Base-by-base conservation (phyloP, 441 rosid species). In the Populus hybrid region DNA sequence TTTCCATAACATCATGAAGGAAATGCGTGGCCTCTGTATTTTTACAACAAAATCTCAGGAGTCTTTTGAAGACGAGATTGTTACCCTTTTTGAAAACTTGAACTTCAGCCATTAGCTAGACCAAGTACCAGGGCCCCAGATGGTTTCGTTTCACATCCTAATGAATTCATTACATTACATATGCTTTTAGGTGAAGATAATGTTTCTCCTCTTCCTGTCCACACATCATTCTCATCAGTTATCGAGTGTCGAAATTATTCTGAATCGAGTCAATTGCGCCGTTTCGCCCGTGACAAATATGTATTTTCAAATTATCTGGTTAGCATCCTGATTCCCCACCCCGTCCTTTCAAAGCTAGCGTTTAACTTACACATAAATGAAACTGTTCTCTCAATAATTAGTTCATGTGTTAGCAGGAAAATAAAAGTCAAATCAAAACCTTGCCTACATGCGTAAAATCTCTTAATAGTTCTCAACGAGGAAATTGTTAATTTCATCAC, bases 251-350 rank as follows among this genome's bases (percentile, higher is more conserved):
- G 34, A 42, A 12, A 42, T 71, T 5, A 53, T 9, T 16, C 12
- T 9, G 5, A 0, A 21, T 16, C n/a, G 83, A 85, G 83, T 77
- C 80, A 78, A 81, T 85, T 79, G 66, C 85, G 85, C 81, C 85
- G 59, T 36, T 19, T 8, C 64, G 79, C 35, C 74, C 82, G 82
- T 79, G 73, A 77, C 14, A 7, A 24, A 63, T 14, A 12, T 21
- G 19, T 26, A 8, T 26, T 23, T 24, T 69, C 61, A 76, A 76
- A 76, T 38, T 4, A 38, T 69, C 24, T 69, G 40, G 61, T 36
- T 24, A 23, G 0, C 21, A 8, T 9, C 24, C 7, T 4, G 9
- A 4, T 10, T 42, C 21, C 69, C 24, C 18, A 9, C 26, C 14
- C 68, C 16, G 24, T 21, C 30, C 32, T 65, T 65, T 23, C 28